Percentiles rank a stretch among this genome's conserved stretches.
Evolutionary conservation across 305 asterid genomes (phyloP).

Genomic region (Fraxinus xanthoxyloides): DNA sequence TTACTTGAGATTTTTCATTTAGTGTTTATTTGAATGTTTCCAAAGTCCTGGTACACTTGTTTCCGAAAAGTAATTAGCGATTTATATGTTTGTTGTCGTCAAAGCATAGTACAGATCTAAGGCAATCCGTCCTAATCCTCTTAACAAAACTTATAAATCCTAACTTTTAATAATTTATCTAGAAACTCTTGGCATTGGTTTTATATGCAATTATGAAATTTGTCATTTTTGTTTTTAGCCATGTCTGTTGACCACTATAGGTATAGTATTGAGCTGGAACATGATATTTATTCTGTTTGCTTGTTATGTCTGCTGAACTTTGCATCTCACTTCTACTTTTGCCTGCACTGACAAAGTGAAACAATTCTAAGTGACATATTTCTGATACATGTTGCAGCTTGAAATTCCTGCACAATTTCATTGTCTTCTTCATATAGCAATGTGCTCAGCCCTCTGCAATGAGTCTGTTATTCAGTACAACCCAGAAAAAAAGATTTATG

Average conservation of each 20-base stretch:
- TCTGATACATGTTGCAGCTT: constrained; percentile 62
- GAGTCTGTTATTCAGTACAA: constrained; percentile 91
- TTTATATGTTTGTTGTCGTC: background rate
- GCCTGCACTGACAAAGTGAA: background rate
- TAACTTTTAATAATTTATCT: background rate
- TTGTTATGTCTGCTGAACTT: background rate
- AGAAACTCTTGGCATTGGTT: background rate
- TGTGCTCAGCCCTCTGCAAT: constrained; percentile 98
- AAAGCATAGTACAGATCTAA: background rate
- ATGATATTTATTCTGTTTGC: constrained; percentile 10
- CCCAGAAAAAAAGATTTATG: constrained; percentile 88
- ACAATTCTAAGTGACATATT: constrained; percentile 3
- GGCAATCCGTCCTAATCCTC: background rate
- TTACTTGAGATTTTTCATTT: background rate
- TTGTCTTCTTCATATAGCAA: constrained; percentile 93
- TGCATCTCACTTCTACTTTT: background rate
- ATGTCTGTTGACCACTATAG: background rate
- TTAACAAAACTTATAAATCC: background rate
- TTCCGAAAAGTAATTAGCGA: background rate
- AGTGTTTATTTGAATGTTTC: background rate
- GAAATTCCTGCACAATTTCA: constrained; percentile 86
- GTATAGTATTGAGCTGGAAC: background rate
- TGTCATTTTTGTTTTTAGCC: background rate
- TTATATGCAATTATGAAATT: background rate
- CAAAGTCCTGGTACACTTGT: background rate